Evolutionary conservation across 2,329 filamentous ascomycete species (phyloP).

Genomic region (Chaetothyriales sp.): DNA sequence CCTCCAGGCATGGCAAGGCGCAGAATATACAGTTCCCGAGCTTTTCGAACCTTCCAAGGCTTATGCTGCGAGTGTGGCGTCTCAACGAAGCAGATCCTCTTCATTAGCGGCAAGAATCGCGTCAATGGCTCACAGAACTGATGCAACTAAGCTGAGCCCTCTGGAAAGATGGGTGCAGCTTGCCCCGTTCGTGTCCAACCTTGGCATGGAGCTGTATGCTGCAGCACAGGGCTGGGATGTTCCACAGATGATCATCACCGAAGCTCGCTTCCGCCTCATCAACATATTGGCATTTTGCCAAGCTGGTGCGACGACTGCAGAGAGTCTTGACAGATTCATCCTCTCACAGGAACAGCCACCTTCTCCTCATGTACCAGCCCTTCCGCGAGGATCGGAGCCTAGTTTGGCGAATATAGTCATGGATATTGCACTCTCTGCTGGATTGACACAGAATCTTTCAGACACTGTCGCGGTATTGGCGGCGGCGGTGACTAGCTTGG

Average conservation of each 20-base stretch:
- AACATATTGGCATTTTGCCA: background rate
- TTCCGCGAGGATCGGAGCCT: background rate
- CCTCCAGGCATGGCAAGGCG: conserved; percentile 66
- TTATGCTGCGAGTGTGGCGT: conserved; percentile 1
- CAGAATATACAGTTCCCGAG: conserved; percentile 46
- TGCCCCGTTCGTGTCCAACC: background rate
- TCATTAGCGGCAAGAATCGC: conserved; percentile 34
- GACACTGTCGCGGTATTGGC: background rate
- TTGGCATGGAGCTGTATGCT: background rate
- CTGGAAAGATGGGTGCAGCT: background rate
- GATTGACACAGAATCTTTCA: background rate
- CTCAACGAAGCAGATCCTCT: conserved; percentile 1
- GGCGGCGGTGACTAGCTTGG: conserved; percentile 39
- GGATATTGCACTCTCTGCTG: background rate
- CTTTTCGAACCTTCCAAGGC: conserved; percentile 2
- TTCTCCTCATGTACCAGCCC: background rate
- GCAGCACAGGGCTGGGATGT: background rate
- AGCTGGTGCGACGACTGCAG: background rate
- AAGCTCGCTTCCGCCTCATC: background rate
- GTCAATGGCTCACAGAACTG: conserved; percentile 12
- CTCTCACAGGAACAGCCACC: background rate
- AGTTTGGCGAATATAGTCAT: background rate
- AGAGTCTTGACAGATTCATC: background rate
- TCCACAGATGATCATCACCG: background rate
- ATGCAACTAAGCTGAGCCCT: background rate